phyloP scores from a whole-genome alignment of 225 moss, liverwort and hornwort genomes.

The Pseudisothecium myosuroides region DNA sequence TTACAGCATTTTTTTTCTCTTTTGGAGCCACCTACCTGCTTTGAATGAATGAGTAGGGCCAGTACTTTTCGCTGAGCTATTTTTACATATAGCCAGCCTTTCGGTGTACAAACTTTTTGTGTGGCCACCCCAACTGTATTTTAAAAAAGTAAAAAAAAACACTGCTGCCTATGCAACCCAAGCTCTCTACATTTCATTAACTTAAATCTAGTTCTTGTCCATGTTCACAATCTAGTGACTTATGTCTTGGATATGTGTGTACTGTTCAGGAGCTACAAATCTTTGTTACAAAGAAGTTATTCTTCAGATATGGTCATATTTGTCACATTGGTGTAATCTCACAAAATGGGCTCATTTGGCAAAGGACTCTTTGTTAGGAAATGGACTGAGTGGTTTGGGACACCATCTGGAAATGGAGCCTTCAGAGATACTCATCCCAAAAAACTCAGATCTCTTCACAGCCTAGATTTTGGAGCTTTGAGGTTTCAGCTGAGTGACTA shows the following conservation, averaged over 20 bases:
- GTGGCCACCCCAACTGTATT: too few species aligned
- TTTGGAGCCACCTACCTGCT: too few species aligned
- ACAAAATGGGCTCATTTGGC: neutral
- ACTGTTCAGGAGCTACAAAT: neutral
- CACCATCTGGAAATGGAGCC: neutral
- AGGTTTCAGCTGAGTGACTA: neutral
- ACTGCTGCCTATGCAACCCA: neutral
- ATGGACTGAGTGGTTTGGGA: too few species aligned
- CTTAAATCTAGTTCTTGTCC: neutral
- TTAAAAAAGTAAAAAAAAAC: too few species aligned
- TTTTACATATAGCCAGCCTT: too few species aligned
- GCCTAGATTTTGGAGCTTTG: neutral
- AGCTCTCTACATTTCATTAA: neutral
- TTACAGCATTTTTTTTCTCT: too few species aligned
- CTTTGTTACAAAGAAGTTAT: neutral
- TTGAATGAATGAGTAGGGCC: too few species aligned
- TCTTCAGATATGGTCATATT: neutral
- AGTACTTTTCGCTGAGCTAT: too few species aligned
- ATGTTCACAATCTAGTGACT: neutral
- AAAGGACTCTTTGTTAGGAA: neutral
- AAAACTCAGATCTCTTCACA: neutral
- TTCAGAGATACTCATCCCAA: neutral
- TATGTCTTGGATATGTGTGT: neutral
- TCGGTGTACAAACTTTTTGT: too few species aligned
- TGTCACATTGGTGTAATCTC: neutral